Evolutionary conservation across 352 stramenopile species (phyloP).

Genomic region (Poterioochromonas sp.): DNA sequence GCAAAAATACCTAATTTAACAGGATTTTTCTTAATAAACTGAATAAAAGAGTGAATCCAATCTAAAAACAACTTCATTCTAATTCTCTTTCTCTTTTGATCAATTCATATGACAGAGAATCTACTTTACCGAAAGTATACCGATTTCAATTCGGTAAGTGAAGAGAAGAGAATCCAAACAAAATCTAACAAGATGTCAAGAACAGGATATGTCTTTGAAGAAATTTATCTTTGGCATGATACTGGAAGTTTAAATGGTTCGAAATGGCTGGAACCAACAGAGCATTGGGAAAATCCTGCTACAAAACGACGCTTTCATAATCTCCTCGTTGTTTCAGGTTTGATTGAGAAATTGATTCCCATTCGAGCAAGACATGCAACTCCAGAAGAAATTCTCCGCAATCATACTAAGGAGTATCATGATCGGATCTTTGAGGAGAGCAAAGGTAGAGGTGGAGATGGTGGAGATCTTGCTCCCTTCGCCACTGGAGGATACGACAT

Average conservation of each 20-base stretch:
- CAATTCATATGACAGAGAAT: too few species aligned
- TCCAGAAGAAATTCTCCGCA: constrained; percentile 46
- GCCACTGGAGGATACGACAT: constrained; percentile 61
- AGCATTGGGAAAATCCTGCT: constrained; percentile 62
- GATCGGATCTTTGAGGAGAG: constrained; percentile 51
- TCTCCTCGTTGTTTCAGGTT: constrained; percentile 58
- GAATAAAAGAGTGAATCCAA: too few species aligned
- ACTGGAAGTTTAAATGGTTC: constrained; percentile 47
- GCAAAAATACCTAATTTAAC: too few species aligned
- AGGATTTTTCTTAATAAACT: too few species aligned
- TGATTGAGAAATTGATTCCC: constrained; percentile 51
- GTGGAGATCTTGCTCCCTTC: constrained; percentile 59
- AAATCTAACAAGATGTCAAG: too few species aligned
- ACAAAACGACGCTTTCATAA: constrained; percentile 64
- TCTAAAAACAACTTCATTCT: too few species aligned
- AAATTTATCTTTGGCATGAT: constrained; percentile 62
- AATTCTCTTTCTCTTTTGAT: too few species aligned
- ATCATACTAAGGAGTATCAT: constrained; percentile 54
- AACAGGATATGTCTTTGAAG: constrained; percentile 65
- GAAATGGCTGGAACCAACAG: constrained; percentile 34
- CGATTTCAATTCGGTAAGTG: too few species aligned
- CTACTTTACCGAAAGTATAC: too few species aligned
- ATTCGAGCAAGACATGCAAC: constrained; percentile 49
- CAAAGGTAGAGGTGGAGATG: constrained; percentile 52
- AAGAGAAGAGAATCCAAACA: too few species aligned